phyloP scores from a whole-genome alignment of 129 eudicot species.

The Glebionis coronaria region DNA sequence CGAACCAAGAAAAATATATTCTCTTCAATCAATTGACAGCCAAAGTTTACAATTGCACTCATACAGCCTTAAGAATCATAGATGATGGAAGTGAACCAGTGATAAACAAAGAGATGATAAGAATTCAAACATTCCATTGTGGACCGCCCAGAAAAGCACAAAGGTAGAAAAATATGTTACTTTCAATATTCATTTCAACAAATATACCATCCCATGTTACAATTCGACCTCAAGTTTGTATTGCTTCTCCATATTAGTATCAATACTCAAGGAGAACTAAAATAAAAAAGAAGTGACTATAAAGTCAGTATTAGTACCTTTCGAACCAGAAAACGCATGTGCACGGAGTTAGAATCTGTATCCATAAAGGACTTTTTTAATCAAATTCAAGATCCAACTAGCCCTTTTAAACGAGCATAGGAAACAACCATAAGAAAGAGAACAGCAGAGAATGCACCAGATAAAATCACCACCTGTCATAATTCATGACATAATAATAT shows the following conservation, averaged over 20 bases:
- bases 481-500: background rate
- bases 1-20: too few relatives aligned
- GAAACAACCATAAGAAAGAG: constrained; percentile 52
- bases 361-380: constrained; percentile 1
- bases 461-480: constrained; percentile 59
- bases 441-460: constrained; percentile 43
- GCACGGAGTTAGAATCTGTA: constrained; percentile 26
- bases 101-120: background rate
- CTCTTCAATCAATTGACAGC: background rate
- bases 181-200: constrained; percentile 4
- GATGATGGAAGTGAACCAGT: background rate
- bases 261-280: background rate
- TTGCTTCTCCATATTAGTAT: constrained; percentile 28
- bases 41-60: background rate
- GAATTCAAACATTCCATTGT: background rate
- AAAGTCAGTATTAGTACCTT: constrained; percentile 27
- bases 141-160: background rate
- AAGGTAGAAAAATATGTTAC: background rate
- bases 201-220: constrained; percentile 19
- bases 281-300: background rate
- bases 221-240: constrained; percentile 29
- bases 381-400: constrained; percentile 65
- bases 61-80: background rate
- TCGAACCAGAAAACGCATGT: constrained; percentile 14
- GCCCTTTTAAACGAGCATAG: constrained; percentile 87